phyloP scores from a whole-genome alignment of 1,284 basidiomycete species.

The Pascua sp. region DNA sequence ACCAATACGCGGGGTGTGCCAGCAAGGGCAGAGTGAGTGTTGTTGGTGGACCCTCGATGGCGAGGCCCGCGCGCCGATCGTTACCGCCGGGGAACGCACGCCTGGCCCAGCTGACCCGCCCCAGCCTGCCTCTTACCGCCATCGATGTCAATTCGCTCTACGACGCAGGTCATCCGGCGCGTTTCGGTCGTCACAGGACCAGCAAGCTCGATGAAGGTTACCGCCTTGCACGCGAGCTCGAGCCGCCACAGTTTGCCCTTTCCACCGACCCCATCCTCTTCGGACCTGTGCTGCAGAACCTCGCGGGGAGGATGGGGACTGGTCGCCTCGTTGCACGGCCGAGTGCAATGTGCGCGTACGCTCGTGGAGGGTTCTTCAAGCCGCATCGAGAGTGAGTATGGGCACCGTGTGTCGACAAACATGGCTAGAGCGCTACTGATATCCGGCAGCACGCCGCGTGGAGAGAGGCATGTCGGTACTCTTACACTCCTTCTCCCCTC shows the following conservation, averaged over 20 bases:
- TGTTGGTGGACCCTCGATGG: too few relatives aligned
- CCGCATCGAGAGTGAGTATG: constrained; percentile 1
- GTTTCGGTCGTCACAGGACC: too few relatives aligned
- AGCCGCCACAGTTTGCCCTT: constrained; percentile 19
- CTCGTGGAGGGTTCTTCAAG: constrained; percentile 2
- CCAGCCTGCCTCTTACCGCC: too few relatives aligned
- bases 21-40: too few relatives aligned
- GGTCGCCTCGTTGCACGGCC: constrained; percentile 8
- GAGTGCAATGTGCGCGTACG: neutral
- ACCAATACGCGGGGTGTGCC: too few relatives aligned
- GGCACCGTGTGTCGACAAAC: neutral
- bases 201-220: constrained; percentile 12
- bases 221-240: constrained; percentile 22
- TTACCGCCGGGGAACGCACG: too few relatives aligned
- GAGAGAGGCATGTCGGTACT: constrained; percentile 10
- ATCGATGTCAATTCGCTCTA: too few relatives aligned
- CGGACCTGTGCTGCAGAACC: constrained; percentile 6
- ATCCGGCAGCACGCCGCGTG: neutral
- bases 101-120: too few relatives aligned
- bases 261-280: constrained; percentile 10
- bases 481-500: constrained; percentile 25
- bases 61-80: too few relatives aligned
- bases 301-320: constrained; percentile 1
- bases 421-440: too few relatives aligned
- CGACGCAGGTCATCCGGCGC: too few relatives aligned